Evolutionary conservation across 2,329 filamentous ascomycete genomes (phyloP), one percentile per base, ranked within the genome.

Genomic region (Hortaea werneckii): DNA sequence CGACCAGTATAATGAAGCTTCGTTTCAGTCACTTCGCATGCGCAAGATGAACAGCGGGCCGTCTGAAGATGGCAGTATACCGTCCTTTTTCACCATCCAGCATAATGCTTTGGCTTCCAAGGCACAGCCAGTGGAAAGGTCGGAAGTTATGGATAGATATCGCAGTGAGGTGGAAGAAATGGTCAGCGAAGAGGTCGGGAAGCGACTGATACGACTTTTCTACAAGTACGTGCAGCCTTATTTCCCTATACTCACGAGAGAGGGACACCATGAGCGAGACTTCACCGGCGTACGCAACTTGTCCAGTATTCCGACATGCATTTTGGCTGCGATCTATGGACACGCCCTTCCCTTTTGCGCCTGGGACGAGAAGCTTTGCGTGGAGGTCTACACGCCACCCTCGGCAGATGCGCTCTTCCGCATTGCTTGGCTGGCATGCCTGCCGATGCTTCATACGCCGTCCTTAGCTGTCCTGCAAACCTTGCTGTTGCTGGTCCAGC

Each of bases 171-270:
- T 66, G 9, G 59, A 59, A 20, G 49, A 56, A 0, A 60, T 65
- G 46, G 55, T 66, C 3, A 52, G 50, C 37, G 49, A 60, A 6
- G 52, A 58, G 5, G 55, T 59, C 10, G 66, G 66, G 28, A 60
- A 64, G 40, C 55, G 67, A 41, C 58, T 71, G 5, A 61, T 71
- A 28, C 58, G 59, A 10, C 57, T 71, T 9, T 64, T 68, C 55
- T 65, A 66, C 48, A 62, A 60, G 51, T 70, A 69, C 52, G 64
- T 71, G 42, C 64, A 70, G 41, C 68, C 68, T 10, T 70, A 69
- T 53, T 70, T 70, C 50, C 68, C 68, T 4, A 61, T 71, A 9
- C 46, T 70, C 9, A 64, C 61, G n/a, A 58, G 63, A 44, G 61
- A 60, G 42, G 61, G 65, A 5, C 52, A 53, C 60, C 11, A 62